Conservation (phyloP, 768 basidiomycete genomes). For the Omphalotus guepiniiformis region DNA sequence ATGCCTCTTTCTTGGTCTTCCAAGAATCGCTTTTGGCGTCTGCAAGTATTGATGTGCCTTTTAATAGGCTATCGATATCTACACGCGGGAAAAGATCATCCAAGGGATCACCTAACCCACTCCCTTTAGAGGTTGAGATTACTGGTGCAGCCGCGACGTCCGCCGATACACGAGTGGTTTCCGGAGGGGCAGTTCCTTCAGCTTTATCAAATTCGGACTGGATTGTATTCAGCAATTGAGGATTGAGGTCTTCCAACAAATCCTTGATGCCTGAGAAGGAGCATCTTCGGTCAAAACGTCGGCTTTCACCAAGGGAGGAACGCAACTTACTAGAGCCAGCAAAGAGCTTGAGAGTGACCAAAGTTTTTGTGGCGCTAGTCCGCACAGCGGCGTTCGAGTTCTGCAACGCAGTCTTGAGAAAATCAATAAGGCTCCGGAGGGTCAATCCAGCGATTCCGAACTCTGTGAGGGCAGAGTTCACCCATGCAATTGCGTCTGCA, state of each 20-base stretch:
- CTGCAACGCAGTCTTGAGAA: constrained; percentile 79
- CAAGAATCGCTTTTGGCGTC: constrained; percentile 92
- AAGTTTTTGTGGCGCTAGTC: constrained; percentile 86
- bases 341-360: constrained; percentile 89
- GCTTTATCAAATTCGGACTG: constrained; percentile 90
- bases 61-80: constrained; percentile 83
- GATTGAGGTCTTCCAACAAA: constrained; percentile 90
- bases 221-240: constrained; percentile 89
- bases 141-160: constrained; percentile 60
- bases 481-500: constrained; percentile 86
- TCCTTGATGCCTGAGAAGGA: constrained; percentile 74
- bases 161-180: constrained; percentile 70
- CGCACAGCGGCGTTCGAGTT: constrained; percentile 95
- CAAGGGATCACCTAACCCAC: constrained; percentile 59
- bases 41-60: constrained; percentile 74
- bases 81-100: constrained; percentile 96
- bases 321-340: constrained; percentile 71
- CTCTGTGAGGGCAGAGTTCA: constrained; percentile 79
- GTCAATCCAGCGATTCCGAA: constrained; percentile 90
- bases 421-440: constrained; percentile 82
- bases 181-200: constrained; percentile 70
- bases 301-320: constrained; percentile 2
- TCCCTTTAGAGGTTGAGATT: constrained; percentile 36
- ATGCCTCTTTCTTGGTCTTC: constrained; percentile 95
- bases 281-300: not conserved